Conservation (phyloP, 1,284 basidiomycete species). For the Polyporus tsugae region DNA sequence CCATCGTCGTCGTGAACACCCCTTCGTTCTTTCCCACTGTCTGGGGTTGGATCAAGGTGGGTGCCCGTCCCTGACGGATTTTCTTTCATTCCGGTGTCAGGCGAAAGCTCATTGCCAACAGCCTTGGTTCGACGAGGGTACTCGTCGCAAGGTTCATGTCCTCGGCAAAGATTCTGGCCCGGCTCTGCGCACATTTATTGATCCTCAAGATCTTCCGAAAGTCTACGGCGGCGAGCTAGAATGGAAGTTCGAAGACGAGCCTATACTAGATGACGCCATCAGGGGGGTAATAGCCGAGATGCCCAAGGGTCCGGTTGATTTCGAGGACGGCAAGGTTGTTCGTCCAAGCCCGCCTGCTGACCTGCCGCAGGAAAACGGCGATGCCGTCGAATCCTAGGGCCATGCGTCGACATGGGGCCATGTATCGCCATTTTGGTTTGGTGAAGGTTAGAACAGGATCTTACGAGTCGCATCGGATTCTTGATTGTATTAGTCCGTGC, state of each 20-base stretch:
- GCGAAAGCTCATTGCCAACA: constrained; percentile 31
- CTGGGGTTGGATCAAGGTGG: constrained; percentile 82
- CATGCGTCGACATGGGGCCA: background rate
- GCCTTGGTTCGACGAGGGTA: constrained; percentile 82
- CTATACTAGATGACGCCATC: constrained; percentile 62
- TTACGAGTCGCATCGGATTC: background rate
- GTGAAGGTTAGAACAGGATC: background rate
- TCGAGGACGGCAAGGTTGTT: constrained; percentile 51
- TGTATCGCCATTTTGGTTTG: background rate
- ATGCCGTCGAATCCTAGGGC: background rate
- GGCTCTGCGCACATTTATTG: constrained; percentile 60
- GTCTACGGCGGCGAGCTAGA: constrained; percentile 73
- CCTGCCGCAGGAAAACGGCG: background rate
- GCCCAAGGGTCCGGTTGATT: constrained; percentile 61
- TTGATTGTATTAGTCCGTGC: constrained; percentile 22
- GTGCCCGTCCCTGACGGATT: constrained; percentile 20
- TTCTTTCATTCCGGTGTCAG: background rate
- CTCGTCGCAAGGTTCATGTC: constrained; percentile 75
- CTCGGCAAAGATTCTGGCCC: constrained; percentile 64
- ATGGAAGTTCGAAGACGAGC: constrained; percentile 73
- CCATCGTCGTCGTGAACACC: constrained; percentile 75
- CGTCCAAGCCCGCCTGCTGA: constrained; percentile 24
- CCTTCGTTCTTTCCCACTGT: constrained; percentile 81
- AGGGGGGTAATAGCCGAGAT: constrained; percentile 51
- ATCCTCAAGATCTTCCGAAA: constrained; percentile 64